Conservation (phyloP, 2,329 filamentous ascomycete species). For the Botrytis sinoallii region DNA sequence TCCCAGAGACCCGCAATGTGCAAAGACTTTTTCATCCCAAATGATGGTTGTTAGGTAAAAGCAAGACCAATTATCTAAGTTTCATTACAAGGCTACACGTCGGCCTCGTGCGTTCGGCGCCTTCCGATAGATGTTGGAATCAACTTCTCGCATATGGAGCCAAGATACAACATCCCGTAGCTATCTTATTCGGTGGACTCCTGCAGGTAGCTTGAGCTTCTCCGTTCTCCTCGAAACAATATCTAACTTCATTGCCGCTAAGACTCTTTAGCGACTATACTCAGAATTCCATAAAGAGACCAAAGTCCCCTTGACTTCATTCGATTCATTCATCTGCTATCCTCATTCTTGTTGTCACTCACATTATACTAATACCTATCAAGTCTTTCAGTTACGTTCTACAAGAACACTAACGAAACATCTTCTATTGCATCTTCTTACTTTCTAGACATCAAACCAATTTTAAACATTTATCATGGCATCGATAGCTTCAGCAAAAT, state of each 20-base stretch:
- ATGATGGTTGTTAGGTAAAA: constrained; percentile 14
- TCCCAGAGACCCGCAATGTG: background rate
- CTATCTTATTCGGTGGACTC: constrained; percentile 9
- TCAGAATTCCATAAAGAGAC: constrained; percentile 11
- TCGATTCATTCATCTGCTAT: background rate
- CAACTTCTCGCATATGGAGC: background rate
- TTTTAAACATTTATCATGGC: constrained; percentile 45
- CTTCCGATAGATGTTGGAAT: constrained; percentile 14
- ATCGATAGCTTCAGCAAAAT: constrained; percentile 62
- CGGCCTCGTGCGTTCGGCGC: constrained; percentile 17
- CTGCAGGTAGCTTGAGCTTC: constrained; percentile 13
- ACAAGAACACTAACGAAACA: background rate
- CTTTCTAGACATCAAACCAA: background rate
- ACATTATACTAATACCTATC: constrained; percentile 1
- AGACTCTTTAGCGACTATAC: background rate
- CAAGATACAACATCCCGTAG: constrained; percentile 3
- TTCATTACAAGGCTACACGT: constrained; percentile 13
- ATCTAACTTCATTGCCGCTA: constrained; percentile 6
- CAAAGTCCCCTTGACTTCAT: background rate
- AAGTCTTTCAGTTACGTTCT: background rate
- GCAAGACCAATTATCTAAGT: background rate
- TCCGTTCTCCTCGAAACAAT: constrained; percentile 10
- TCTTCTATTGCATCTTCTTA: background rate
- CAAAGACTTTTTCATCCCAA: background rate
- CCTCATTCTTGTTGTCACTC: constrained; percentile 14